Base-by-base conservation (phyloP, 768 basidiomycete genomes). In the Mycena venus region DNA sequence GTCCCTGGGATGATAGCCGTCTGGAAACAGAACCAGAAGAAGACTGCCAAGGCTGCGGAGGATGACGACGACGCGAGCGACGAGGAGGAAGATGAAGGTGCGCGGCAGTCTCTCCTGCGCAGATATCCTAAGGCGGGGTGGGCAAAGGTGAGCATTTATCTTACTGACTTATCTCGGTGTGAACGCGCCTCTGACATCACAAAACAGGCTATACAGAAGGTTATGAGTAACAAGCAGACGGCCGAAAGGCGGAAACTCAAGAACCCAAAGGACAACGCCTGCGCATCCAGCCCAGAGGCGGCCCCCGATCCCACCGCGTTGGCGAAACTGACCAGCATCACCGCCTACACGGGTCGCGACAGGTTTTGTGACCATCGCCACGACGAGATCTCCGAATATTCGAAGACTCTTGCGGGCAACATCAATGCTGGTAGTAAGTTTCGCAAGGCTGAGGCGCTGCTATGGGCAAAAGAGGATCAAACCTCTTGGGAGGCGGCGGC, bases 151-250 rank as follows among this genome's bases (percentile, higher is more conserved):
- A n/a, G n/a, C n/a, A n/a, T n/a, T n/a, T n/a, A n/a, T n/a, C n/a
- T n/a, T n/a, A n/a, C n/a, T n/a, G n/a, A n/a, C n/a, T n/a, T n/a
- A n/a, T n/a, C n/a, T n/a, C n/a, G n/a, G 5, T 9, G 55, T 25
- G 23, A 38, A 12, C 25, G 34, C 10, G 34, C 3, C 25, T 4
- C n/a, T 59, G 58, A 59, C 10, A 34, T 12, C n/a, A n/a, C n/a
- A n/a, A n/a, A n/a, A n/a, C n/a, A 70, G 69, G 69, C 61, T 1
- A 63, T 71, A 21, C 69, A 71, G 32, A 60, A 62, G 9, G 72
- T 73, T 15, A 61, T 73, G n/a, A 73, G 64, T 25, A 73, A 73
- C 65, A 73, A 73, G 27, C 59, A 47, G 2, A 31, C 42, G 3
- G 65, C 65, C 11, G 55, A 72, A 32, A 55, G 17, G 15, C 21